Evolutionary conservation across 2,329 filamentous ascomycete genomes (phyloP).

Genomic region (Apiospora saccharicola): DNA sequence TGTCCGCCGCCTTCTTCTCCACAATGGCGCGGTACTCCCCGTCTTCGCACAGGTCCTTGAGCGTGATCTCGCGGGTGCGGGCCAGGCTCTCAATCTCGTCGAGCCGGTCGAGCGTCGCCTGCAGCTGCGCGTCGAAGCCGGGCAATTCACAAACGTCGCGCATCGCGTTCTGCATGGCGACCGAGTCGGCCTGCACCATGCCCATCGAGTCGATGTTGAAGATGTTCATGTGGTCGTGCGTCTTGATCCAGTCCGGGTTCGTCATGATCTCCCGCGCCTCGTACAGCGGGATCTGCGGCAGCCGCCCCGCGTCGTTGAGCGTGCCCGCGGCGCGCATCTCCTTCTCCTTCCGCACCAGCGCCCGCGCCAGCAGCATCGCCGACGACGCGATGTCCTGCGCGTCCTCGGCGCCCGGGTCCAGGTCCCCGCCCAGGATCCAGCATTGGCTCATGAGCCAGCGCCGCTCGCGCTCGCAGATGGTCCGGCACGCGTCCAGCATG

Average conservation of each 20-base stretch:
- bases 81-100: conserved; percentile 60
- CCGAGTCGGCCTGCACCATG: conserved; percentile 62
- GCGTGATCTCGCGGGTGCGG: conserved; percentile 61
- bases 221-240: conserved; percentile 64
- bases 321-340: conserved; percentile 35
- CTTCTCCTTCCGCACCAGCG: conserved; percentile 57
- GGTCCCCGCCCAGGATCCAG: conserved; percentile 75
- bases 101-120: conserved; percentile 60
- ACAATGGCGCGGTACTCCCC: conserved; percentile 31
- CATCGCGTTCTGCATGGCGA: conserved; percentile 66
- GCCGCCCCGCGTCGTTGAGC: conserved; percentile 45
- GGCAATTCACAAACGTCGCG: conserved; percentile 56
- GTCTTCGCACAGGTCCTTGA: conserved; percentile 51
- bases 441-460: conserved; percentile 81
- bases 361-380: conserved; percentile 66
- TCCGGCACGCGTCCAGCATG: conserved; percentile 59
- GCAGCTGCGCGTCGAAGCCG: conserved; percentile 61
- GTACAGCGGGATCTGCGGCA: conserved; percentile 34
- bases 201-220: conserved; percentile 64
- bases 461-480: conserved; percentile 73
- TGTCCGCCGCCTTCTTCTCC: neutral
- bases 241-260: conserved; percentile 62
- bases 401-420: conserved; percentile 74
- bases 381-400: conserved; percentile 65
- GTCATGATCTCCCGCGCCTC: conserved; percentile 62